phyloP scores from a whole-genome alignment of 2,329 filamentous ascomycete species.

The Geoglossum cookeanum region DNA sequence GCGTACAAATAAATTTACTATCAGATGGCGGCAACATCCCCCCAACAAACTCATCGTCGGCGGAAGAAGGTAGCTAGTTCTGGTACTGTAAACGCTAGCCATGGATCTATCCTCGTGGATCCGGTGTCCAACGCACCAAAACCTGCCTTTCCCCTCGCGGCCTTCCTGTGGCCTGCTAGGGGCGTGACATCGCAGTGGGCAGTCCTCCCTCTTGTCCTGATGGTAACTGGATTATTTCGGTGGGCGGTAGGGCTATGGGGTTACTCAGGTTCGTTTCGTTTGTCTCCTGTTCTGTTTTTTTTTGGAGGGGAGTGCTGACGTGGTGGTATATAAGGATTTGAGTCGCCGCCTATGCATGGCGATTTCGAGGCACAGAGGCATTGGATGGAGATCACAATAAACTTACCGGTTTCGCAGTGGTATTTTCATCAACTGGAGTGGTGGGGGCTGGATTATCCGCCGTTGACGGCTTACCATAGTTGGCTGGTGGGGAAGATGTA shows the following conservation, averaged over 20 bases:
- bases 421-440: slow-evolving; percentile 94
- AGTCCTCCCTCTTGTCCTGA: slow-evolving; percentile 67
- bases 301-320: neutral
- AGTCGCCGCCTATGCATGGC: slow-evolving; percentile 75
- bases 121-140: neutral
- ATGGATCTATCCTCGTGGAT: neutral
- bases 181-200: slow-evolving; percentile 78
- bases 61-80: neutral
- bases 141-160: slow-evolving; percentile 74
- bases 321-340: slow-evolving; percentile 36
- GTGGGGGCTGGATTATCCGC: slow-evolving; percentile 97
- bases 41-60: neutral
- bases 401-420: slow-evolving; percentile 84
- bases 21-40: neutral
- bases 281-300: neutral
- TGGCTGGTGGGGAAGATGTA: slow-evolving; percentile 78
- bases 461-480: slow-evolving; percentile 93
- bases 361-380: slow-evolving; percentile 97
- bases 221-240: slow-evolving; percentile 77
- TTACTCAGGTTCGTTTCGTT: slow-evolving; percentile 53
- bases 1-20: too few species aligned
- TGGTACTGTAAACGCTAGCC: neutral
- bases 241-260: slow-evolving; percentile 89
- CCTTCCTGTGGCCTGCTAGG: slow-evolving; percentile 87
- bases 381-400: slow-evolving; percentile 93